Evolutionary conservation across 2,329 filamentous ascomycete species (phyloP), one percentile per base, ranked within the genome.

Genomic region (Trichoderma sp.): DNA sequence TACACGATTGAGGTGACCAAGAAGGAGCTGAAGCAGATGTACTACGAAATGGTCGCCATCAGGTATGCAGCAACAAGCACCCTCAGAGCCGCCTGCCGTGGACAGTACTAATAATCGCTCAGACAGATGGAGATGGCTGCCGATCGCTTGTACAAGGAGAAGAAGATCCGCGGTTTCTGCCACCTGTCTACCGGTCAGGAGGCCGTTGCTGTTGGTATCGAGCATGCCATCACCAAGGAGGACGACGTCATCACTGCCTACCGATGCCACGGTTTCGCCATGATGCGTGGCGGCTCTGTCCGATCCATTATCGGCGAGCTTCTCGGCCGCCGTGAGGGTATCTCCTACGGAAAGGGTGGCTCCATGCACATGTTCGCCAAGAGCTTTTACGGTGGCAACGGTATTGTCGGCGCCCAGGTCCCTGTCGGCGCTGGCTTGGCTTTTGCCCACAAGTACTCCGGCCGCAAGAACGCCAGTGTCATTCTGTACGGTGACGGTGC

Each of bases 331-430:
- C 92, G 95, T 82, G 94, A 97, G 83, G 96, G 96, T 86, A 98
- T 99, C 80, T 93, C 96, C 74, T 97, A 97, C 87, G 96, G 96
- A 83, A 99, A 99, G 90, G 96, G 96, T 83, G 96, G 96, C 76
- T 98, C 95, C 76, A 99, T 99, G 96, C 96, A 99, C 89, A 99
- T 99, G 96, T 99, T 99, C 86, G 87, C 94, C 78, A 95, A 94
- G 84, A 93, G 93, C 76, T 99, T 99, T 89, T 99, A 97, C 84
- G 96, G 96, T 80, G 96, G 96, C 79, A 99, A 99, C 86, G 96
- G 96, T 86, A 99, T 99, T 77, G 96, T 99, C 81, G 96, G 96
- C 84, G 96, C 96, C 75, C 96, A 99, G 87, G 96, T 99, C 60
- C 96, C 96, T 73, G 95, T 99, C 75, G 96, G 96, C 80, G 95